These are phyloP conservation scores for Eremomyces bilateralis DNA, from an alignment of 495 filamentous ascomycete genomes.

Conservation along the genomic window DNA sequence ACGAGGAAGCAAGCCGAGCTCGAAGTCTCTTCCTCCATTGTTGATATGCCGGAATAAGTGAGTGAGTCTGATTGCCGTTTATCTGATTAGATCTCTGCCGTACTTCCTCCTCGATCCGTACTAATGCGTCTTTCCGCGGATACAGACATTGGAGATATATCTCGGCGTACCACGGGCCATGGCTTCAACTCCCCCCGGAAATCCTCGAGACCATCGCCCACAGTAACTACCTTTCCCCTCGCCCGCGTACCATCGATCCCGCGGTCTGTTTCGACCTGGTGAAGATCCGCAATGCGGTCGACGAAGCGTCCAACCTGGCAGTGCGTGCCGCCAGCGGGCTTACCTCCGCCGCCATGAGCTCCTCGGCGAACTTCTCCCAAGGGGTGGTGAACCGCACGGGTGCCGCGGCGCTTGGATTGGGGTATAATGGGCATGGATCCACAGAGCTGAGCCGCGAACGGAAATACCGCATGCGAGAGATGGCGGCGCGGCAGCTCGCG, in stretches of 20 bases:
- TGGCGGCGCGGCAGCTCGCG: constrained; percentile 51
- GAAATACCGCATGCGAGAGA: constrained; percentile 52
- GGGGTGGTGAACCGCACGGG: constrained; percentile 30
- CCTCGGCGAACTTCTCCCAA: constrained; percentile 31
- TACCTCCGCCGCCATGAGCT: constrained; percentile 29
- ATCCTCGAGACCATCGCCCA: constrained; percentile 57
- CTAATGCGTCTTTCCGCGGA: constrained; percentile 4
- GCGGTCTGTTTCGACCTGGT: constrained; percentile 64
- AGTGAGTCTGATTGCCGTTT: too few species aligned
- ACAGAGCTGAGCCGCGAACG: constrained; percentile 50
- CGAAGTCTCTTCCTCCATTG: too few species aligned
- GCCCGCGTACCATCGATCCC: constrained; percentile 57
- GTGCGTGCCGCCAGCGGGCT: constrained; percentile 54
- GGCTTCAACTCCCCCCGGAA: constrained; percentile 69
- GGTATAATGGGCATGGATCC: constrained; percentile 32
- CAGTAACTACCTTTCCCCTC: constrained; percentile 52
- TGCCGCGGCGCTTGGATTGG: constrained; percentile 34
- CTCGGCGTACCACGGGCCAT: constrained; percentile 63
- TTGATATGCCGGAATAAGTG: too few species aligned
- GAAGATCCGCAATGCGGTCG: constrained; percentile 55
- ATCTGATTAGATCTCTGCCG: too few species aligned
- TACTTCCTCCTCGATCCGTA: constrained; percentile 2
- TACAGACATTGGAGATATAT: constrained; percentile 71
- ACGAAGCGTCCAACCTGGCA: constrained; percentile 53
- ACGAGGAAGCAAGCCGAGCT: too few species aligned